phyloP scores from a whole-genome alignment of 2,329 filamentous ascomycete genomes.

The Colletotrichum sp. region DNA sequence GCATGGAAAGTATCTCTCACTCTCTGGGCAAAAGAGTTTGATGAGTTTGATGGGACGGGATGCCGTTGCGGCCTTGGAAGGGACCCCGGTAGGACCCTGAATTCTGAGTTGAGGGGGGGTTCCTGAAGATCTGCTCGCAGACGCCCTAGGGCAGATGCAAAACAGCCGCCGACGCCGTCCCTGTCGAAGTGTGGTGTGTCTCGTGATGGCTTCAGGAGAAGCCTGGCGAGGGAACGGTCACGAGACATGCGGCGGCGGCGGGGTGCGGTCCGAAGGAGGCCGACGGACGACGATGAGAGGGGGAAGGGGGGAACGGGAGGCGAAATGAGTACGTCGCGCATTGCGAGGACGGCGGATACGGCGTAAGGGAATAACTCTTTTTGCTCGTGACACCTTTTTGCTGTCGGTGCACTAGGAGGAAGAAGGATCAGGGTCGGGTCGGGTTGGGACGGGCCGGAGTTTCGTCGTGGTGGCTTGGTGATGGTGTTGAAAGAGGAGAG shows the following conservation, averaged over 20 bases:
- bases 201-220: constrained; percentile 12
- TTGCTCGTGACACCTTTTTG: not conserved
- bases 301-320: not conserved
- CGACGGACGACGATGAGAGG: not conserved
- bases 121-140: not conserved
- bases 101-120: not conserved
- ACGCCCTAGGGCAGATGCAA: not conserved
- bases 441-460: not conserved
- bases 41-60: not conserved
- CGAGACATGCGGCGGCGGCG: not conserved
- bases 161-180: not conserved
- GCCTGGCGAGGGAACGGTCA: not conserved
- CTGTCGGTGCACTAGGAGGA: not conserved
- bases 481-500: not conserved
- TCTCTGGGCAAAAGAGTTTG: not conserved
- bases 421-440: not conserved
- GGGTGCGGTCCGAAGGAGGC: not conserved
- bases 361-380: not conserved
- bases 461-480: not conserved
- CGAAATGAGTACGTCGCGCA: not conserved
- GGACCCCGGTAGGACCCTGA: constrained; percentile 4
- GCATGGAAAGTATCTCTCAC: not conserved
- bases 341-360: not conserved
- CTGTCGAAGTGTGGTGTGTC: not conserved
- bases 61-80: not conserved